Base-by-base conservation (phyloP, 1,284 basidiomycete species). In the Cryptococcus sp. region DNA sequence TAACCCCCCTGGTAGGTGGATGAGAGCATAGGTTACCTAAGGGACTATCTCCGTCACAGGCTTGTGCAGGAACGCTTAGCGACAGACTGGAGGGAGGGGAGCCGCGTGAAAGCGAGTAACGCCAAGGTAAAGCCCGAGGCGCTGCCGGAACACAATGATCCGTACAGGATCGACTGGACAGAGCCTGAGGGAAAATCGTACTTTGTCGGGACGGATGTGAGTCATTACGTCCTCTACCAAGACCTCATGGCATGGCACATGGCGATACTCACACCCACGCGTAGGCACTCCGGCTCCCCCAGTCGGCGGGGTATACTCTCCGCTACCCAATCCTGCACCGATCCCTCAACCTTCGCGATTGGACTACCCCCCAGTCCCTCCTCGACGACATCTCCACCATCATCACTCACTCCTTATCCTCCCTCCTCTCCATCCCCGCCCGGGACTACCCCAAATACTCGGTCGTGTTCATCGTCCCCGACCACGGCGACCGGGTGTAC, bases 1-100 rank as follows among this genome's bases (percentile, higher is more conserved):
- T 33, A 21, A 20, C 20, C 37, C n/a, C 28, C 15, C 23, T 18
- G 16, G 37, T 43, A 89, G 85, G 85, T 88, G 59, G 86, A 89
- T 57, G 79, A 82, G 24, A 91, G 89, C 69, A 82, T 91, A 18
- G 80, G 83, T 2, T 83, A 86, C 16, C 84, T 92, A 35, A 82
- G 84, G 11, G 79, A 84, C 23, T 91, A 89, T 16, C 80, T 94
- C 38, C 83, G 87, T 20, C 86, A 89, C 55, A 79, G 89, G 53
- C 91, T 95, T 87, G 82, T 87, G n/a, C 87, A 88, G 67, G 90
- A 91, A 77, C 91, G 93, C 73, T 80, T 93, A 46, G 83, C 86
- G 0, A 87, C 87, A 1, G 84, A 86, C 11, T 87, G 89, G 18
- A 82, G 81, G 40, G 87, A 89, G 50, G 86, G 86, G 0, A 83